Percentiles rank a stretch among this genome's conserved stretches.
Conservation (phyloP, 139 green algal species). For the Auxenochlorella protothecoides region DNA sequence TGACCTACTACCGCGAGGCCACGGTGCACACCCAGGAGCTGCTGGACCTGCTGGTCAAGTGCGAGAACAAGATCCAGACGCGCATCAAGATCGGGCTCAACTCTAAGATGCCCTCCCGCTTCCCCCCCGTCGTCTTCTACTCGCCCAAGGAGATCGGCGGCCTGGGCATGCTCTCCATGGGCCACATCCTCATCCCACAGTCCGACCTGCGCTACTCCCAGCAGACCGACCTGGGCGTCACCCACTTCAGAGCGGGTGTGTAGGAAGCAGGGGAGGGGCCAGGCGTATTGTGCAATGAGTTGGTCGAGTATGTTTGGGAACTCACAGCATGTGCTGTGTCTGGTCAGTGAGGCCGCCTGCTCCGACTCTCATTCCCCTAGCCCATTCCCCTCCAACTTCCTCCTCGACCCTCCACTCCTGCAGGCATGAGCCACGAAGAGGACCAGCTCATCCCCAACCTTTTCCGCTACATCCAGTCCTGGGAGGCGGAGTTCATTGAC, state of each 20-base stretch:
- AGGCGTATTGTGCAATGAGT: no score
- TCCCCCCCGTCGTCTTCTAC: constrained; percentile 98
- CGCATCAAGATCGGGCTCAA: constrained; percentile 96
- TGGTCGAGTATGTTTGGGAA: no score
- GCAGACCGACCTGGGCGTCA: constrained; percentile 93
- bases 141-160: constrained; percentile 97
- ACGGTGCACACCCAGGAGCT: constrained; percentile 97
- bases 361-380: no score
- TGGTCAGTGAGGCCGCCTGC: no score
- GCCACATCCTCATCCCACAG: constrained; percentile 97
- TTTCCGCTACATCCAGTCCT: constrained; percentile 94
- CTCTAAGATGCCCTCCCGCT: constrained; percentile 94
- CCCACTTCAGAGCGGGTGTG: constrained; percentile 83
- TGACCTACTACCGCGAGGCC: constrained; percentile 93
- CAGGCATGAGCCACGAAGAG: constrained; percentile 96
- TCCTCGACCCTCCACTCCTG: background rate
- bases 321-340: no score
- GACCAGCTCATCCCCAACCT: constrained; percentile 99
- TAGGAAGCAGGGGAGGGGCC: no score
- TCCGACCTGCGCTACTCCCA: constrained; percentile 56
- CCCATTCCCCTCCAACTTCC: background rate
- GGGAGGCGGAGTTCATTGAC: constrained; percentile 97
- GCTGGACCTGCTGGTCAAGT: constrained; percentile 99
- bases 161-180: constrained; percentile 99
- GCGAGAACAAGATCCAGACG: constrained; percentile 99